Conservation (phyloP, 805 yeast genomes). For the Lachancea meyersii region DNA sequence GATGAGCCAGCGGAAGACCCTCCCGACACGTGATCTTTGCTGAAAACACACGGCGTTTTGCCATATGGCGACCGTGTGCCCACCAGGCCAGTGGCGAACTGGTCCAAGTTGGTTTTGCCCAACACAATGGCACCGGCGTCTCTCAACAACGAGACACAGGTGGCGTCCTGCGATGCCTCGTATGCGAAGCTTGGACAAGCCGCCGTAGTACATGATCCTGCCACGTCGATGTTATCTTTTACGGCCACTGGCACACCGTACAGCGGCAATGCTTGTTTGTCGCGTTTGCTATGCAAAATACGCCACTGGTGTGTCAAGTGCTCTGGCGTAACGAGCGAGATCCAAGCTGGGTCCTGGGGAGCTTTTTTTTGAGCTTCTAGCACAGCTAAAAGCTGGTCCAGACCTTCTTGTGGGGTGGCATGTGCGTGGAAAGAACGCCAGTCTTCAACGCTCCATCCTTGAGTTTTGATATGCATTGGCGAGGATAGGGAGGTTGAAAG, state of each 20-base stretch:
- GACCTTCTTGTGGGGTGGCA: conserved; percentile 57
- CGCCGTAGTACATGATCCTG: conserved; percentile 80
- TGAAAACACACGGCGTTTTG: conserved; percentile 72
- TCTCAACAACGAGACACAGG: conserved; percentile 65
- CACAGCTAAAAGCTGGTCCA: conserved; percentile 40
- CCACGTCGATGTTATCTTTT: conserved; percentile 90
- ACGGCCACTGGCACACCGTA: conserved; percentile 95
- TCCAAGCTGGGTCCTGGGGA: conserved; percentile 84
- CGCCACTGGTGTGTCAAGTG: conserved; percentile 72
- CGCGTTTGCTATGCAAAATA: conserved; percentile 54
- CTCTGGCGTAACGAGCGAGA: conserved; percentile 62
- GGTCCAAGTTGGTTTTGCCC: conserved; percentile 94
- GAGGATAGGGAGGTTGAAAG: not conserved
- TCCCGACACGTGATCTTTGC: conserved; percentile 76
- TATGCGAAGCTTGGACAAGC: conserved; percentile 87
- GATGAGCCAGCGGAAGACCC: conserved; percentile 98
- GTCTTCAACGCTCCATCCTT: conserved; percentile 77
- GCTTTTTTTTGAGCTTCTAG: conserved; percentile 42
- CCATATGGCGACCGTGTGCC: conserved; percentile 97
- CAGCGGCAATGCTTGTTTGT: conserved; percentile 53
- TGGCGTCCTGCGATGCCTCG: conserved; percentile 64
- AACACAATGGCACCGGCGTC: conserved; percentile 88
- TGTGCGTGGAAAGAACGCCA: conserved; percentile 68
- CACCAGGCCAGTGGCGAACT: conserved; percentile 95
- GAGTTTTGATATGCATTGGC: conserved; percentile 16